phyloP scores from a whole-genome alignment of 1,284 basidiomycete genomes.

The Thecaphora frezii region DNA sequence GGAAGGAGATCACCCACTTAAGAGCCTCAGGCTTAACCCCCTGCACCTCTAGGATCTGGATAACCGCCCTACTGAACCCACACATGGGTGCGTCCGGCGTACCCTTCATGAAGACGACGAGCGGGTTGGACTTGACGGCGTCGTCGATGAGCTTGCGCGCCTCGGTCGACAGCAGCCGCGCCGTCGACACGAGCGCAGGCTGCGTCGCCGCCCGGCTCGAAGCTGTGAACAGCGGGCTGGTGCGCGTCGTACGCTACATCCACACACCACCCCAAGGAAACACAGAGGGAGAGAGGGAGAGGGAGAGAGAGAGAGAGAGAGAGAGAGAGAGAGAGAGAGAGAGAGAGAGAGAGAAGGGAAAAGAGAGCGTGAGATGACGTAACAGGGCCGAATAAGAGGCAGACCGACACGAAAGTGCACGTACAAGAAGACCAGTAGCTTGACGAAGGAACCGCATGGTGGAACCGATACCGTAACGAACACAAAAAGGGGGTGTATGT shows the following conservation, averaged over 20 bases:
- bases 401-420: too few species aligned
- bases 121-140: slow-evolving; percentile 68
- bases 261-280: neutral
- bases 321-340: too few species aligned
- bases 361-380: too few species aligned
- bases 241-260: neutral
- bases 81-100: slow-evolving; percentile 72
- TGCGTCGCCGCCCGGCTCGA: neutral
- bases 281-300: neutral
- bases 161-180: slow-evolving; percentile 61
- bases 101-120: slow-evolving; percentile 94
- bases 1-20: slow-evolving; percentile 9
- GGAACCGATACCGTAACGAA: too few species aligned
- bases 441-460: neutral
- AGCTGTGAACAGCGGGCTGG: neutral
- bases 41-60: slow-evolving; percentile 87
- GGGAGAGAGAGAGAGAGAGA: neutral
- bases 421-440: neutral
- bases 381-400: too few species aligned
- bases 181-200: neutral
- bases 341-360: too few species aligned
- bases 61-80: slow-evolving; percentile 89
- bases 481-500: neutral
- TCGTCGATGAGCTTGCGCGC: slow-evolving; percentile 63
- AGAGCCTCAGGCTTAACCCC: slow-evolving; percentile 67